These are phyloP conservation scores for Penicillium chermesinum DNA, from an alignment of 495 filamentous ascomycete genomes.

Conservation along the genomic window DNA sequence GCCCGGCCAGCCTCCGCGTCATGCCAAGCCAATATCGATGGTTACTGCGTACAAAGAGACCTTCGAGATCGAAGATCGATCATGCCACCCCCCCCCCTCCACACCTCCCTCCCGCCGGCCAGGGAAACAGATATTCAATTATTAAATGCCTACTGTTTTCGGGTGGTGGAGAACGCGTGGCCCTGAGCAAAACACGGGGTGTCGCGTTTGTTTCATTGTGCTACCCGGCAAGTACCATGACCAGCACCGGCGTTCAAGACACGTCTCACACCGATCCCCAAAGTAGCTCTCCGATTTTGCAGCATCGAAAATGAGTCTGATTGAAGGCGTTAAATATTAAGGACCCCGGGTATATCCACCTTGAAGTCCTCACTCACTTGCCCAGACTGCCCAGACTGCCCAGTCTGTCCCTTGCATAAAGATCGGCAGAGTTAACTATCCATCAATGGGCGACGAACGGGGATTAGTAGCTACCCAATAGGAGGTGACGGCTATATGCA, in stretches of 20 bases:
- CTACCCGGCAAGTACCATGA: not conserved
- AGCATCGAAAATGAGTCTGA: not conserved
- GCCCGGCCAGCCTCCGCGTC: not conserved
- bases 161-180: not conserved
- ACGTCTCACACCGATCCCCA: not conserved
- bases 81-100: no score
- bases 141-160: not conserved
- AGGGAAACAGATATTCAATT: no score
- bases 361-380: not conserved
- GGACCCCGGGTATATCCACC: no score
- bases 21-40: constrained; percentile 5
- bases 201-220: not conserved
- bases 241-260: not conserved
- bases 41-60: not conserved
- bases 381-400: not conserved
- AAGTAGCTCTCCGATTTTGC: not conserved
- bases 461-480: not conserved
- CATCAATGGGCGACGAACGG: constrained; percentile 1
- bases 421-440: constrained; percentile 8
- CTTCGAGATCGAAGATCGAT: not conserved
- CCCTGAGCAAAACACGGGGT: not conserved
- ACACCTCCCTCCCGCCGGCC: no score
- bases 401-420: constrained; percentile 12
- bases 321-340: no score
- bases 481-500: not conserved